Evolutionary conservation across 2,329 filamentous ascomycete species (phyloP).

Genomic region (Talaromyces atroroseus): DNA sequence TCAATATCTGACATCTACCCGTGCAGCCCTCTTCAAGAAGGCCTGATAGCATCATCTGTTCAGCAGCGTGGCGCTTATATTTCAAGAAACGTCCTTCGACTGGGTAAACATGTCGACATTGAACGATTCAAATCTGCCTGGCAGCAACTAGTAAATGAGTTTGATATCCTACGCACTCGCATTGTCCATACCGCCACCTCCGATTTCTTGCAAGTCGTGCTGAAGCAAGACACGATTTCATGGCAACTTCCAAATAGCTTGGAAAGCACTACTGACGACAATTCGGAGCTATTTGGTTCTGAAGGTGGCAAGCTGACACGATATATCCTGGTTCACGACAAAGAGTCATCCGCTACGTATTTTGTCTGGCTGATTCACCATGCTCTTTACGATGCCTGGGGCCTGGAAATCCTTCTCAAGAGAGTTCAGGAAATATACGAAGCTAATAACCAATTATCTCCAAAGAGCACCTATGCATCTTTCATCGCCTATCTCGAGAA

Average conservation of each 20-base stretch:
- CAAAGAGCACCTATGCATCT: conserved; percentile 6
- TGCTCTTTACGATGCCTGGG: conserved; percentile 19
- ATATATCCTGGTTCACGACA: conserved; percentile 31
- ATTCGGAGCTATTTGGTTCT: conserved; percentile 24
- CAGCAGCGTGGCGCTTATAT: conserved; percentile 46
- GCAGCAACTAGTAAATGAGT: conserved; percentile 40
- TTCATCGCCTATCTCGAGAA: conserved; percentile 29
- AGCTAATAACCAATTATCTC: neutral
- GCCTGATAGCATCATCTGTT: conserved; percentile 44
- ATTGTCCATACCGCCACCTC: conserved; percentile 35
- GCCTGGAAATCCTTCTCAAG: conserved; percentile 32
- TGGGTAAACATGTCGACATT: conserved; percentile 36
- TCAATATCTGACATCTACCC: conserved; percentile 38
- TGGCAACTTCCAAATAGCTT: conserved; percentile 31
- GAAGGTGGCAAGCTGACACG: conserved; percentile 32
- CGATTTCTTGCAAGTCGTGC: conserved; percentile 37
- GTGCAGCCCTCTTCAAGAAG: conserved; percentile 42
- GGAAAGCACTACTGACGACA: conserved; percentile 21
- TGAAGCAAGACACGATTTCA: conserved; percentile 28
- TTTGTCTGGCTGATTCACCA: conserved; percentile 42
- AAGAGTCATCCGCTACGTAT: conserved; percentile 23
- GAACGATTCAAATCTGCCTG: conserved; percentile 43
- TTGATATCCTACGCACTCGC: conserved; percentile 47
- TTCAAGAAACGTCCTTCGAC: conserved; percentile 40
- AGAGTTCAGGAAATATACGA: conserved; percentile 34